These are phyloP conservation scores for Ophiosphaerella korrae DNA, from an alignment of 2,329 filamentous ascomycete genomes.

Conservation along the genomic window DNA sequence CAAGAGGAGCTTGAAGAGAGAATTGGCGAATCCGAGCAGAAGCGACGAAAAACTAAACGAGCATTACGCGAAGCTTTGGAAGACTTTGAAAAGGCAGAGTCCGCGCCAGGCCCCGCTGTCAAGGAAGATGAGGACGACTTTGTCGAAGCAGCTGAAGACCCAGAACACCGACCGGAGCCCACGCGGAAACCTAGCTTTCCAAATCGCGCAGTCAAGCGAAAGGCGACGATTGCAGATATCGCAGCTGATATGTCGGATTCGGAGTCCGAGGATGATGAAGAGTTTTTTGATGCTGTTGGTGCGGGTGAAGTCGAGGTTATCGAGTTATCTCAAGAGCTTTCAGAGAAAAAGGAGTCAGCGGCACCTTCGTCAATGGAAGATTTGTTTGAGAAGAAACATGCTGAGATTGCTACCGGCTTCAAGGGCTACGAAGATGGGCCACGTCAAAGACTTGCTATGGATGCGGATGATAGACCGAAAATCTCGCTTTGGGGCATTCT, in stretches of 20 bases:
- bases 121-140: slow-evolving; percentile 38
- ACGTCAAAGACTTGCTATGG: slow-evolving; percentile 79
- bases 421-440: slow-evolving; percentile 90
- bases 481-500: slow-evolving; percentile 95
- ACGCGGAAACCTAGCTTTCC: slow-evolving; percentile 22
- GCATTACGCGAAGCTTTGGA: slow-evolving; percentile 86
- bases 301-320: slow-evolving; percentile 86
- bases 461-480: slow-evolving; percentile 89
- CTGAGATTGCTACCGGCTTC: slow-evolving; percentile 78
- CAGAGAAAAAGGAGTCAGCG: slow-evolving; percentile 47
- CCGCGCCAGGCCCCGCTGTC: slow-evolving; percentile 10
- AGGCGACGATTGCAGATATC: slow-evolving; percentile 71
- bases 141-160: slow-evolving; percentile 36
- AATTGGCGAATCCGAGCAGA: slow-evolving; percentile 87
- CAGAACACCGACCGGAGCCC: slow-evolving; percentile 42
- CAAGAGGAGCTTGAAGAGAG: slow-evolving; percentile 89
- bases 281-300: slow-evolving; percentile 97
- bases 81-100: slow-evolving; percentile 45
- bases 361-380: slow-evolving; percentile 49
- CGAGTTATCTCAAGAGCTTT: slow-evolving; percentile 59
- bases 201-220: slow-evolving; percentile 54
- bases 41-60: slow-evolving; percentile 85
- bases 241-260: slow-evolving; percentile 68
- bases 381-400: slow-evolving; percentile 54
- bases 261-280: slow-evolving; percentile 80